Evolutionary conservation across 129 eudicot species (phyloP), one percentile per base, ranked within the genome.

Genomic region (Arctium lappa): DNA sequence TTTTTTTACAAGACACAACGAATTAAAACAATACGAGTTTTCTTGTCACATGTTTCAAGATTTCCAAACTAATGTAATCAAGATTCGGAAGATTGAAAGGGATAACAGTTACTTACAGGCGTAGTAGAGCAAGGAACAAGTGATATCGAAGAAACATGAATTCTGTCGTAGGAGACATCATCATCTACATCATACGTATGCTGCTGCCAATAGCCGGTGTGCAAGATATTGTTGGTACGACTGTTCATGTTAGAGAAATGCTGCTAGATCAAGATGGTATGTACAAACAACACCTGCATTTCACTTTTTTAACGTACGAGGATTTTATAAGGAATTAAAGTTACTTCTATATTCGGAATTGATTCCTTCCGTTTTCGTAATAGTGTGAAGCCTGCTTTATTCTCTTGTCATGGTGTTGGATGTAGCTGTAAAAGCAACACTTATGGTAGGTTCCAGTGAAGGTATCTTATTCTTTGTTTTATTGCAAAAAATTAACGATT

Each of bases 391-490:
- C 31, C 60, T 32, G 81, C 70, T 82, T 76, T 82, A 82, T 82
- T 82, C 81, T 76, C 81, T 75, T 82, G 27, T 46, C 77, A 76
- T 7, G 50, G 22, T 22, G 37, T 72, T 56, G 72, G 31, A 27
- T 72, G 30, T 42, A 70, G 83, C 75, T 46, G 76, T 82, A 82
- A 29, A 63, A 74, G 77, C 30, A 7, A 42, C 71, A 71, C 62
- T 72, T 9, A 31, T 38, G 40, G 48, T 74, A 75, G 75, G 34
- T 44, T 68, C 69, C n/a, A 44, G 77, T 74, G 77, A 77, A 56
- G 32, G 86, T 36, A 82, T 81, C 86, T 48, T 76, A 82, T 82
- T 82, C 86, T 40, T 22, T 36, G 29, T 75, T 34, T 50, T 22
- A 6, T 38, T n/a, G 81, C 27, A 29, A 37, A 48, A 66, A 76